Conservation (phyloP, 1,284 basidiomycete species). For the Ganoderma boninense region DNA sequence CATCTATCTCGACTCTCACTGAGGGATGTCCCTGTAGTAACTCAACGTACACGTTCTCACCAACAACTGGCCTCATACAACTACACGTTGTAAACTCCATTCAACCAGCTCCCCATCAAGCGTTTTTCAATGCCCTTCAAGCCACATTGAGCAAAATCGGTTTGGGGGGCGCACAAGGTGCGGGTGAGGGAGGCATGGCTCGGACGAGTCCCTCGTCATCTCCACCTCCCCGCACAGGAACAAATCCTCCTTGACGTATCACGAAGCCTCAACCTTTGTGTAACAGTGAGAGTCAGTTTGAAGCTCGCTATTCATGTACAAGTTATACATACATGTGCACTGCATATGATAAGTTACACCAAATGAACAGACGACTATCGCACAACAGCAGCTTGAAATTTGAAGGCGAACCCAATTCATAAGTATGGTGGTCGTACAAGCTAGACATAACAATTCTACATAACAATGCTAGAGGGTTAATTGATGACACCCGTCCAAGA, state of each 20-base stretch:
- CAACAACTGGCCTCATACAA: conserved; percentile 66
- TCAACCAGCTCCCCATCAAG: conserved; percentile 74
- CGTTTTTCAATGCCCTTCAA: conserved; percentile 70
- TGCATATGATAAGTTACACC: not conserved
- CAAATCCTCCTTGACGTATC: not conserved
- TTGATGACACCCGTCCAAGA: conserved; percentile 73
- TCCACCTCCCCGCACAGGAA: not conserved
- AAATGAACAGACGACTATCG: not conserved
- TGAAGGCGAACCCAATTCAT: not conserved
- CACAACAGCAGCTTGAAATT: not conserved
- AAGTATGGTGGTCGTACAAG: not conserved
- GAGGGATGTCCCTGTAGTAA: conserved; percentile 49
- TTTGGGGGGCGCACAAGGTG: conserved; percentile 32
- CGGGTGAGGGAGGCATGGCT: conserved; percentile 29
- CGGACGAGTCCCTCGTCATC: not conserved
- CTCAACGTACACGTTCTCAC: conserved; percentile 80
- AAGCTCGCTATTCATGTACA: not conserved
- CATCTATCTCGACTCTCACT: not conserved
- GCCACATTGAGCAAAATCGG: conserved; percentile 50
- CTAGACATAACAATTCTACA: too few relatives aligned
- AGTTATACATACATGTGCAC: not conserved
- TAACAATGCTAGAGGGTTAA: not conserved
- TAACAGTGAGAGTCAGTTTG: not conserved
- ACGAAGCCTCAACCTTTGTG: not conserved
- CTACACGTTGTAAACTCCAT: conserved; percentile 75